Base-by-base conservation (phyloP, 2,329 filamentous ascomycete genomes). In the Cercospora zeae-maydis region DNA sequence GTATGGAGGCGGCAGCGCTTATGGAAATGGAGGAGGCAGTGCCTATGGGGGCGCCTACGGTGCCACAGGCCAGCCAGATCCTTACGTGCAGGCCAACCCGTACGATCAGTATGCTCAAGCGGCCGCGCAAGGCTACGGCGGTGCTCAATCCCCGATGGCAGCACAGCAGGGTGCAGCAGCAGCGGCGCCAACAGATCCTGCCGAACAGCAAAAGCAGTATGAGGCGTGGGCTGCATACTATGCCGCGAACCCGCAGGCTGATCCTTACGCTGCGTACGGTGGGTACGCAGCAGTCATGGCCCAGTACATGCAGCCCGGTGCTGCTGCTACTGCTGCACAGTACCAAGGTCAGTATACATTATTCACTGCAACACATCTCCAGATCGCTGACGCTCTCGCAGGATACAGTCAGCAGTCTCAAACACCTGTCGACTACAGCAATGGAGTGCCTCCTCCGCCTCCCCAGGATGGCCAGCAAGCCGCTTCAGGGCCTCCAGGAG, bases 261-360 rank as follows among this genome's bases (percentile, higher is more conserved):
- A 97, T 72, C 93, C 93, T 0, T 97, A 97, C 75, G 92, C 92
- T 45, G 87, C 90, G 8, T 97, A 95, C 70, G 93, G 93, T 66
- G 93, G 93, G 59, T 97, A 71, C 31, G 70, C 66, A 10, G 59
- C 67, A 16, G 63, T 69, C 39, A 70, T 69, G 68, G 66, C 63
- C 10, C 65, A 66, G 45, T 68, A 69, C 56, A 65, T 67, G 62
- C 63, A 67, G 19, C 57, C 57, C 16, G 45, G 30, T 52, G 57
- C 42, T 11, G 57, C 45, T 3, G 37, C 55, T 5, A 37, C 55
- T 16, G 24, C 55, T 21, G 39, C 55, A 31, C 39, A 34, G 21
- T 59, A 59, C 24, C 57, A 52, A 59, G 42, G 57, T 59, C 4
- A 51, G 57, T 33, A n/a, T 13, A 19, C 6, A 8, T 6, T 14